phyloP scores from a whole-genome alignment of 805 yeast species.

The Wickerhamiella allomyrinae region DNA sequence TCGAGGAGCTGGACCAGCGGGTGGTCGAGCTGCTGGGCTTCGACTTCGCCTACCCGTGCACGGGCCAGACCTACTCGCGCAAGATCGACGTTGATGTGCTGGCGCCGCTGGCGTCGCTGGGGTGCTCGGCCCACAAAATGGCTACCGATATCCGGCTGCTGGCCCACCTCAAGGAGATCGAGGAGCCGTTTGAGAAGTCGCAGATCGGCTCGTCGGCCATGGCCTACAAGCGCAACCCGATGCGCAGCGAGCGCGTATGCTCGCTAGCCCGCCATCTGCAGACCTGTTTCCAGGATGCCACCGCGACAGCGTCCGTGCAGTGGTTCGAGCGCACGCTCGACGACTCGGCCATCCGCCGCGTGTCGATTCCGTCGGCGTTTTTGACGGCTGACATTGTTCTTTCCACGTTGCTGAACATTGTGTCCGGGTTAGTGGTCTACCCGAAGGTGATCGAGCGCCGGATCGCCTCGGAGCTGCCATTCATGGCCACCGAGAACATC shows the following conservation, averaged over 20 bases:
- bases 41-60: conserved; percentile 89
- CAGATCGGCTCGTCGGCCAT: conserved; percentile 97
- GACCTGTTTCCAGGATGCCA: conserved; percentile 79
- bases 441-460: conserved; percentile 98
- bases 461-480: conserved; percentile 86
- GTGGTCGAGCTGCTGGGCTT: conserved; percentile 90
- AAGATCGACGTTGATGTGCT: conserved; percentile 92
- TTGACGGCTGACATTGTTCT: conserved; percentile 87
- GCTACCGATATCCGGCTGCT: conserved; percentile 93
- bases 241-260: conserved; percentile 98
- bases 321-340: conserved; percentile 99
- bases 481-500: conserved; percentile 98
- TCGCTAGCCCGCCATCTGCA: conserved; percentile 95
- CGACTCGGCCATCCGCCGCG: conserved; percentile 95
- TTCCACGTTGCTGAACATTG: conserved; percentile 78
- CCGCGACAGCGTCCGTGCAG: conserved; percentile 94
- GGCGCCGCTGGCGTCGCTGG: conserved; percentile 85
- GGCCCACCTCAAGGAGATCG: conserved; percentile 93
- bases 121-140: conserved; percentile 93
- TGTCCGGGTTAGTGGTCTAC: conserved; percentile 91
- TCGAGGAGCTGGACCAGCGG: conserved; percentile 78
- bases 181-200: conserved; percentile 96
- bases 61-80: conserved; percentile 98
- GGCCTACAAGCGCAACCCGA: conserved; percentile 99
- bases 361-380: conserved; percentile 91